Evolutionary conservation across 257 asterid genomes (phyloP).

Genomic region (Penstemon eatonii): DNA sequence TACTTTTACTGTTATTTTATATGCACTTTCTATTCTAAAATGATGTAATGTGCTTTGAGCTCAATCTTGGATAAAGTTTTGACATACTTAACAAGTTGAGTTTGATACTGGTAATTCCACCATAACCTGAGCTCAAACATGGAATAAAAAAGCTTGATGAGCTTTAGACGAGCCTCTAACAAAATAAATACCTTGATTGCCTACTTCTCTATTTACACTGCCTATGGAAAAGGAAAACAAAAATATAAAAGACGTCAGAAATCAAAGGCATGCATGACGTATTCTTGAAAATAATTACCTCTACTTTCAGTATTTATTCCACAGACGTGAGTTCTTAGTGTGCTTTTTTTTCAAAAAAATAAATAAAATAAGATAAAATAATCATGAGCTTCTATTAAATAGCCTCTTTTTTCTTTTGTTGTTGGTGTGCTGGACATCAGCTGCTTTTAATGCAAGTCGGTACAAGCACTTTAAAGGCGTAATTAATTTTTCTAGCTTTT

Average conservation of each 20-base stretch:
- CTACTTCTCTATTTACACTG: not conserved
- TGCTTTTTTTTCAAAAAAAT: too few relatives aligned
- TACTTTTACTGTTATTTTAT: not conserved
- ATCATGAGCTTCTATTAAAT: too few relatives aligned
- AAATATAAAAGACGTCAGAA: too few relatives aligned
- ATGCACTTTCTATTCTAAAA: not conserved
- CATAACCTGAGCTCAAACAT: not conserved
- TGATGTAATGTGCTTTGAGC: not conserved
- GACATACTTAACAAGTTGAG: not conserved
- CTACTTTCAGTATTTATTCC: too few relatives aligned
- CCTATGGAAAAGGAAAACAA: not conserved
- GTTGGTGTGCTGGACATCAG: not conserved
- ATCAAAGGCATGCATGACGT: too few relatives aligned
- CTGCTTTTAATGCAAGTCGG: not conserved
- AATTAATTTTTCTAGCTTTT: not conserved
- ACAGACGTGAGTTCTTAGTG: too few relatives aligned
- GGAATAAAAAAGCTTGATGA: not conserved
- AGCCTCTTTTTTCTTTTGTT: not conserved
- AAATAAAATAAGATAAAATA: too few relatives aligned
- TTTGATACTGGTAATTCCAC: not conserved
- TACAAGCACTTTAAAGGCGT: slow-evolving; percentile 8
- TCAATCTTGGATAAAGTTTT: not conserved
- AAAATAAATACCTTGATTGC: not conserved
- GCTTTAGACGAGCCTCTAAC: not conserved
- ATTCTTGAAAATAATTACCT: too few relatives aligned